Evolutionary conservation across 352 stramenopile genomes (phyloP), one percentile per base, ranked within the genome.

Genomic region (Pythium volutum): DNA sequence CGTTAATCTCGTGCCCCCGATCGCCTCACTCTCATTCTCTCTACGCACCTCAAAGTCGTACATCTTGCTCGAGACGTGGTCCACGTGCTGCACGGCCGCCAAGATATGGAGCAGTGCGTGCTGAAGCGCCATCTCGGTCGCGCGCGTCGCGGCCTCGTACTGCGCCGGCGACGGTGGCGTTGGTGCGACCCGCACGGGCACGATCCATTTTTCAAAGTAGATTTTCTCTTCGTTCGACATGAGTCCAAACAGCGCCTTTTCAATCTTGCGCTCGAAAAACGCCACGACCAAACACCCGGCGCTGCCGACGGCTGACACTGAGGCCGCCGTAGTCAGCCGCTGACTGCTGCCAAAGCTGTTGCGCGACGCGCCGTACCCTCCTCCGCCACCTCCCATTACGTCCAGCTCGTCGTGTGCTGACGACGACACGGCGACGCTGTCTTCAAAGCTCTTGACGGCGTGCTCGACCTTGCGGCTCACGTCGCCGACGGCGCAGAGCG

Each of bases 171-270:
- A 73, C 56, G 69, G 59, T 18, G 77, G 62, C n/a, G 67, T 73
- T 43, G 72, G 72, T 38, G 70, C 66, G n/a, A 93, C 76, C 27
- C 70, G 80, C 18, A 93, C 65, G 0, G 84, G 84, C 46, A 93
- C 42, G 33, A 90, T 65, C 84, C 84, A 93, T 59, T 94, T 91
- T 60, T 94, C 84, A 59, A 89, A 94, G n/a, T 87, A 68, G 38
- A 86, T 74, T 64, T 91, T 91, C 66, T 91, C 84, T 68, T 94
- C 84, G 39, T 89, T 94, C 10, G 81, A 89, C 75, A 92, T 89
- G 45, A 94, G 71, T 10, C 81, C 83, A 27, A 94, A 94, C 20
- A 94, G 67, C 29, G 84, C 81, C 48, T 89, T 92, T 67, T 91
- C 91, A 49, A 92, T 77, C 58, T 89, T 89, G 2, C 80, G 71